phyloP scores from a whole-genome alignment of 257 asterid genomes.

The Osmanthus fragrans region DNA sequence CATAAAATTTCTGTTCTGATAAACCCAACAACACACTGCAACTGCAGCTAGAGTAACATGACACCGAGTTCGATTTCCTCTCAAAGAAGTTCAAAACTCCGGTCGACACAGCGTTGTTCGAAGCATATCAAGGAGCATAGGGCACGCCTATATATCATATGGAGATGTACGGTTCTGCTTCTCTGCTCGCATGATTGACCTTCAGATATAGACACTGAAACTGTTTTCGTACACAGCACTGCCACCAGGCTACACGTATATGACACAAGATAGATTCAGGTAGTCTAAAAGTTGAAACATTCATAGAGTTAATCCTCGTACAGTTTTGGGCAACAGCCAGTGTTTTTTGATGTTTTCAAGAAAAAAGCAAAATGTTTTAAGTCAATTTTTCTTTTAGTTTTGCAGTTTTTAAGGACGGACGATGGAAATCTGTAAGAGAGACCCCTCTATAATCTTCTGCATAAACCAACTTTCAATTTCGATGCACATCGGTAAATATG shows the following conservation, averaged over 20 bases:
- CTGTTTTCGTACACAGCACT: not conserved
- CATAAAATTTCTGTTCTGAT: not conserved
- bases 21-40: not conserved
- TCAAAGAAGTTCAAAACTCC: constrained; percentile 48
- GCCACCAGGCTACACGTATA: not conserved
- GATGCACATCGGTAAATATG: too few species aligned
- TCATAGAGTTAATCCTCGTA: not conserved
- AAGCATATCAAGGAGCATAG: constrained; percentile 64
- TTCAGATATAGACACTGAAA: not conserved
- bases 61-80: constrained; percentile 38
- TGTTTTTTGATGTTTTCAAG: not conserved
- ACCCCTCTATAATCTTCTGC: too few species aligned
- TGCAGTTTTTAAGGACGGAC: not conserved
- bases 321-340: not conserved
- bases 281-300: not conserved
- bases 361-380: too few species aligned
- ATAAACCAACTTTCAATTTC: too few species aligned
- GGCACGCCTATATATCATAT: constrained; percentile 20
- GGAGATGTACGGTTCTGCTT: constrained; percentile 21
- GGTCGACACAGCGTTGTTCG: constrained; percentile 53
- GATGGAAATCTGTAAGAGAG: not conserved
- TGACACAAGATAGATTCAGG: not conserved
- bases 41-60: constrained; percentile 18
- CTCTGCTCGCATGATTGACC: constrained; percentile 45
- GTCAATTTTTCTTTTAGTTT: not conserved